A percentile compares a stretch with the other conserved stretches of the same genome.
These are phyloP conservation scores for Phytophthora megakarya DNA, from an alignment of 352 stramenopile genomes.

Conservation along the genomic window DNA sequence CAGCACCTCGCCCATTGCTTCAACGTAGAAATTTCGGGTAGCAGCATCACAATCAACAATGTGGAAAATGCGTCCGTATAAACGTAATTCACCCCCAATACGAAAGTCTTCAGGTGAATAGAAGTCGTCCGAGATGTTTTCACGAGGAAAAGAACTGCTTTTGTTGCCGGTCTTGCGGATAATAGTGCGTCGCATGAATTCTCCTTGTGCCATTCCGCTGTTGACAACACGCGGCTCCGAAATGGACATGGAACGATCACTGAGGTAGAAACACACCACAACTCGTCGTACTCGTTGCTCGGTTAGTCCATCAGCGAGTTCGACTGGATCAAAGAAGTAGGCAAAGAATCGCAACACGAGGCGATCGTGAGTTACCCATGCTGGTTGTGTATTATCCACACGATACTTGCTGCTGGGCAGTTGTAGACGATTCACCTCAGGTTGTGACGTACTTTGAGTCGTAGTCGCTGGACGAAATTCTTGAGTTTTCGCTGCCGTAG, in stretches of 20 bases:
- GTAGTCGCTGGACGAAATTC: constrained; percentile 9
- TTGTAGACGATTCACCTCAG: constrained; percentile 18
- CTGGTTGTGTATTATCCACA: constrained; percentile 45
- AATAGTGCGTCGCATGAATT: constrained; percentile 83
- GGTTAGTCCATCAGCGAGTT: constrained; percentile 23
- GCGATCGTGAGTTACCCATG: constrained; percentile 73
- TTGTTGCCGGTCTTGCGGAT: constrained; percentile 42
- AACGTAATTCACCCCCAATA: constrained; percentile 70
- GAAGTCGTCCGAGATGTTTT: constrained; percentile 32
- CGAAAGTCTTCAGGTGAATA: constrained; percentile 77
- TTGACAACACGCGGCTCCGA: constrained; percentile 87
- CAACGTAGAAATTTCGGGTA: constrained; percentile 83
- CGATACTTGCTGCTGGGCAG: constrained; percentile 51
- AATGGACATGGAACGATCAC: constrained; percentile 85
- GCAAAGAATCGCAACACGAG: constrained; percentile 91
- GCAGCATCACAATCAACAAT: constrained; percentile 90
- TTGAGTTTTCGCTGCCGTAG: constrained; percentile 13
- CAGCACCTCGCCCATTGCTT: constrained; percentile 46
- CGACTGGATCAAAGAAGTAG: constrained; percentile 70
- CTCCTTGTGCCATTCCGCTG: constrained; percentile 88
- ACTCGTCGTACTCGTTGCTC: constrained; percentile 56
- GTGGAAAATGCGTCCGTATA: constrained; percentile 83
- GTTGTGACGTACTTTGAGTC: constrained; percentile 14
- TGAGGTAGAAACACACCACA: constrained; percentile 84
- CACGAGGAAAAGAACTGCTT: constrained; percentile 14